Percentiles rank a stretch among this genome's conserved stretches.
phyloP scores from a whole-genome alignment of 129 eudicot genomes.

The Heracleum sosnowskyi region DNA sequence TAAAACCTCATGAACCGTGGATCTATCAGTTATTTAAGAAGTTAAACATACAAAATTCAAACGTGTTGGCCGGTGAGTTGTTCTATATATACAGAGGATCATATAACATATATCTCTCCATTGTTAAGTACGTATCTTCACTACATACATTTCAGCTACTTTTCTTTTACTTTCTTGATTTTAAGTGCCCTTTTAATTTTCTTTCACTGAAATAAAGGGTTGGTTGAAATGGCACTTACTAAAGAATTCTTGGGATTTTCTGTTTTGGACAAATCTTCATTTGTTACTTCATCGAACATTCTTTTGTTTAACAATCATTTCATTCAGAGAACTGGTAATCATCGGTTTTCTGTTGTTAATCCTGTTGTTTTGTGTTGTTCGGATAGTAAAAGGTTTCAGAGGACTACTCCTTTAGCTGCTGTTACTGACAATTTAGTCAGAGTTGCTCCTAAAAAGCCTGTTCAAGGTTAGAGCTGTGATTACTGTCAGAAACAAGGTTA shows the following conservation, averaged over 20 bases:
- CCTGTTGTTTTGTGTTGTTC: conserved; percentile 24
- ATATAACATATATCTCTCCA: neutral
- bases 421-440: conserved; percentile 65
- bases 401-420: conserved; percentile 44
- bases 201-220: neutral
- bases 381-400: conserved; percentile 18
- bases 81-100: neutral
- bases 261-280: conserved; percentile 34
- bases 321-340: neutral
- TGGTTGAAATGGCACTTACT: conserved; percentile 40
- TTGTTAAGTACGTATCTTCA: neutral
- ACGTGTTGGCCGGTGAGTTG: conserved; percentile 2
- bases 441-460: conserved; percentile 51
- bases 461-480: conserved; percentile 67
- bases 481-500: conserved; percentile 74
- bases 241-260: conserved; percentile 48
- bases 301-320: conserved; percentile 2
- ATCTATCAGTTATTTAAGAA: too few species aligned
- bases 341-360: neutral
- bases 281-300: conserved; percentile 23
- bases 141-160: too few species aligned
- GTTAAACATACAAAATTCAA: neutral
- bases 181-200: neutral
- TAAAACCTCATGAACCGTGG: too few species aligned
- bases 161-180: neutral